Evolutionary conservation across 768 basidiomycete species (phyloP).

Genomic region (Suillus sp.): DNA sequence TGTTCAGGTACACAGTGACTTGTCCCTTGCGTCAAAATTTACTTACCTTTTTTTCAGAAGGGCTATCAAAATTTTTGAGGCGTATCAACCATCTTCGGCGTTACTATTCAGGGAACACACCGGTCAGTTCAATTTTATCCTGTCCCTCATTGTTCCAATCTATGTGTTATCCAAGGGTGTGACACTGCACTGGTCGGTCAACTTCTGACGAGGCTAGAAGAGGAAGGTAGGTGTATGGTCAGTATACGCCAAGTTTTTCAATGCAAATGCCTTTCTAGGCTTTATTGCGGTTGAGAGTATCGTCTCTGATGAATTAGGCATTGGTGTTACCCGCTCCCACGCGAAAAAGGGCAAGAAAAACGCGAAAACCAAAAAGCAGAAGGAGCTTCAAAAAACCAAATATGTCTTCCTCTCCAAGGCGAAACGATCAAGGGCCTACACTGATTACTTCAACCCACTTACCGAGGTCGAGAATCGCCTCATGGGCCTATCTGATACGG

Average conservation of each 20-base stretch:
- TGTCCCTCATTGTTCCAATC: neutral
- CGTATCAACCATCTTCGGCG: slow-evolving; percentile 42
- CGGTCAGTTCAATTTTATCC: slow-evolving; percentile 43
- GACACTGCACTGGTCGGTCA: slow-evolving; percentile 57
- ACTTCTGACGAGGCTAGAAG: slow-evolving; percentile 67
- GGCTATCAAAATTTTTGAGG: slow-evolving; percentile 70
- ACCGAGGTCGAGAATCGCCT: slow-evolving; percentile 59
- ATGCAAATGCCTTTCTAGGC: slow-evolving; percentile 38
- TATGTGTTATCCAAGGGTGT: slow-evolving; percentile 44
- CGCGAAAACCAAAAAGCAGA: slow-evolving; percentile 46
- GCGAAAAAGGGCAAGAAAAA: slow-evolving; percentile 43
- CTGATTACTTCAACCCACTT: slow-evolving; percentile 70
- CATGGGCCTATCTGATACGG: slow-evolving; percentile 61
- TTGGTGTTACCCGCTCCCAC: slow-evolving; percentile 40
- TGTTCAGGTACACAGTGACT: slow-evolving; percentile 56
- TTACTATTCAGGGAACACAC: slow-evolving; percentile 61
- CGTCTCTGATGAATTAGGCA: slow-evolving; percentile 51
- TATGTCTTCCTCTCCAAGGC: slow-evolving; percentile 59
- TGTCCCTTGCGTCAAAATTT: neutral
- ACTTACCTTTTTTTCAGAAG: slow-evolving; percentile 42
- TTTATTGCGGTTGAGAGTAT: slow-evolving; percentile 58
- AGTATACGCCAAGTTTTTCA: neutral
- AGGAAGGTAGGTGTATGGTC: slow-evolving; percentile 53
- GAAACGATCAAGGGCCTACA: slow-evolving; percentile 49
- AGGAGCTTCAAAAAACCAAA: slow-evolving; percentile 55